Evolutionary conservation across 73 alveolate genomes (phyloP).

Genomic region (Tetrahymena borealis): DNA sequence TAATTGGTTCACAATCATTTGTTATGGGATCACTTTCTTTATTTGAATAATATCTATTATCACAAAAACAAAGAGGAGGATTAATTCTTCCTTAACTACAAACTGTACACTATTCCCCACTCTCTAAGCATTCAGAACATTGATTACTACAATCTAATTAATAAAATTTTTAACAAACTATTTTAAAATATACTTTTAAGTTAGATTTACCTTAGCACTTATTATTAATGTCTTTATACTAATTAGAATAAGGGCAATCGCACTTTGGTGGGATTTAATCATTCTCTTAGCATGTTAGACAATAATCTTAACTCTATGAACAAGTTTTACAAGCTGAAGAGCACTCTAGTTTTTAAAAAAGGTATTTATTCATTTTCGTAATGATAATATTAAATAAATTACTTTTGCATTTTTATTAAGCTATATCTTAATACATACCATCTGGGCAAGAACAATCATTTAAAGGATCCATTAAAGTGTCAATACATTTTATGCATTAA

Average conservation of each 20-base stretch:
- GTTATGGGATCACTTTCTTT: no score
- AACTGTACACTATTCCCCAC: background rate
- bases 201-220: background rate
- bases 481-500: background rate
- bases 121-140: background rate
- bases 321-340: background rate
- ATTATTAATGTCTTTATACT: background rate
- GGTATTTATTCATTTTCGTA: background rate
- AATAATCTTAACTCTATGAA: background rate
- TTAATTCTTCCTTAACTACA: background rate
- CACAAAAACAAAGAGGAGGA: background rate
- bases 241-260: background rate
- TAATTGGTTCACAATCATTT: no score
- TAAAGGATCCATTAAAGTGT: background rate
- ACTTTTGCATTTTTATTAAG: background rate
- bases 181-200: no score
- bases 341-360: background rate
- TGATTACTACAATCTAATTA: background rate
- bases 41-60: no score
- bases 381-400: background rate
- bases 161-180: background rate
- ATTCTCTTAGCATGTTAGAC: background rate
- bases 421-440: background rate
- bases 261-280: background rate
- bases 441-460: background rate